These are phyloP conservation scores for Haberlea rhodopensis DNA, from an alignment of 257 asterid species.

Conservation along the genomic window DNA sequence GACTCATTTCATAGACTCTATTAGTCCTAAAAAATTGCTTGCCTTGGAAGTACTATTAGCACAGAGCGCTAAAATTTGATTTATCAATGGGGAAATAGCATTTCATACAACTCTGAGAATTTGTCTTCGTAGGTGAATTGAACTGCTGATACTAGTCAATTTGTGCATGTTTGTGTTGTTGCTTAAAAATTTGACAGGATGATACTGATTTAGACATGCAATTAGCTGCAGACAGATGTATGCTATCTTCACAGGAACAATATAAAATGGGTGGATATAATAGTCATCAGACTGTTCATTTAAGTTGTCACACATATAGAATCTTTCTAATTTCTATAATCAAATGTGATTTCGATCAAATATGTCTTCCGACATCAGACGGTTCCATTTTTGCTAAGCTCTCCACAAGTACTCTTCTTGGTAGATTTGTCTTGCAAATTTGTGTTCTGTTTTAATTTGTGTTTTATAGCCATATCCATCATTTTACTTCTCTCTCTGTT, in stretches of 20 bases:
- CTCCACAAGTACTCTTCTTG: background rate
- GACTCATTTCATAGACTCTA: background rate
- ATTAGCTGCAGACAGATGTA: constrained; percentile 7
- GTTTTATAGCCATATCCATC: constrained; percentile 22
- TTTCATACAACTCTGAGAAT: constrained; percentile 1
- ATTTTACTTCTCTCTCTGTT: constrained; percentile 5
- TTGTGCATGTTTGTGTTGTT: constrained; percentile 8
- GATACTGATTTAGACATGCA: background rate
- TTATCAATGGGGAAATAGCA: background rate
- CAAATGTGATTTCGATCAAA: constrained; percentile 4
- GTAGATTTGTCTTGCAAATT: constrained; percentile 1
- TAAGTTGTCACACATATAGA: background rate
- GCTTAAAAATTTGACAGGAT: background rate
- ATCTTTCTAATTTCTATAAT: background rate
- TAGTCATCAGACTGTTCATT: background rate
- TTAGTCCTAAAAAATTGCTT: constrained; percentile 1
- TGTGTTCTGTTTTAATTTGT: constrained; percentile 3
- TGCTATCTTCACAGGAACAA: background rate
- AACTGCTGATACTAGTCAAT: background rate
- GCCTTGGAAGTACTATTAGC: too few species aligned
- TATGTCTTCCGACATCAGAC: constrained; percentile 6
- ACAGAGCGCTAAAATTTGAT: background rate
- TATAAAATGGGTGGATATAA: background rate
- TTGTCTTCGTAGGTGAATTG: background rate
- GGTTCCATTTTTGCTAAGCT: background rate